phyloP scores from a whole-genome alignment of 495 filamentous ascomycete genomes.

The Xylaria intraflava region DNA sequence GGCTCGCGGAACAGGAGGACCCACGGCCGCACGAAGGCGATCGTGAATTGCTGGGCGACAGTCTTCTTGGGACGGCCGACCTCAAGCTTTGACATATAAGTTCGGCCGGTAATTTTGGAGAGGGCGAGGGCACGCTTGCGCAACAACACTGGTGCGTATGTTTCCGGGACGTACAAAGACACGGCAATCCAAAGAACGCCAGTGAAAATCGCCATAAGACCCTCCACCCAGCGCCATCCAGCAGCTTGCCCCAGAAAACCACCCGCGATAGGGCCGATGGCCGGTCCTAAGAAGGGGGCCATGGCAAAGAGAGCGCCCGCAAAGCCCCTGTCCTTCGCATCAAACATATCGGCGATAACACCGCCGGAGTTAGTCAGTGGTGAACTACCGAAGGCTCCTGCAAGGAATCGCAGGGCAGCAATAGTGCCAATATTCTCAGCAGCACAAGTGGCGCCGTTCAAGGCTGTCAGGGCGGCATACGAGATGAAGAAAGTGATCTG shows the following conservation, averaged over 20 bases:
- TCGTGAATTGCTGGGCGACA: slow-evolving; percentile 30
- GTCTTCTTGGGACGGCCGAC: slow-evolving; percentile 31
- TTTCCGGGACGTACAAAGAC: slow-evolving; percentile 62
- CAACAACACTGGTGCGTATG: slow-evolving; percentile 59
- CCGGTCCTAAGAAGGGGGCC: slow-evolving; percentile 62
- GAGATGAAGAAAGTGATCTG: slow-evolving; percentile 56
- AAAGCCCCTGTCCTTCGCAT: slow-evolving; percentile 54
- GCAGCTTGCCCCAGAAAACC: slow-evolving; percentile 52
- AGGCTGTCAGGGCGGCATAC: slow-evolving; percentile 51
- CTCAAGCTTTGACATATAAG: slow-evolving; percentile 35
- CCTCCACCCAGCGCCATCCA: slow-evolving; percentile 65
- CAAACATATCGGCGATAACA: slow-evolving; percentile 71
- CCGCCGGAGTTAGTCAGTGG: slow-evolving; percentile 68
- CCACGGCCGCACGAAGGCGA: slow-evolving; percentile 54
- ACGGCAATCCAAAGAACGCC: slow-evolving; percentile 50
- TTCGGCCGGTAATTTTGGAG: slow-evolving; percentile 56
- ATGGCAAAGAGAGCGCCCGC: slow-evolving; percentile 59
- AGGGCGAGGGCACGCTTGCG: slow-evolving; percentile 54
- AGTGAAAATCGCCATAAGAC: slow-evolving; percentile 57
- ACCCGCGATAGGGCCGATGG: slow-evolving; percentile 51
- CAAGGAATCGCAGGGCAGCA: slow-evolving; percentile 71
- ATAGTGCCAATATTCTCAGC: slow-evolving; percentile 58
- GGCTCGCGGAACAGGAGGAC: slow-evolving; percentile 66
- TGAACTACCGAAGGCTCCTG: slow-evolving; percentile 69
- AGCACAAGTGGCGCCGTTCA: slow-evolving; percentile 60